phyloP scores from a whole-genome alignment of 768 basidiomycete genomes.

The Sporobolomyces pararoseus region DNA sequence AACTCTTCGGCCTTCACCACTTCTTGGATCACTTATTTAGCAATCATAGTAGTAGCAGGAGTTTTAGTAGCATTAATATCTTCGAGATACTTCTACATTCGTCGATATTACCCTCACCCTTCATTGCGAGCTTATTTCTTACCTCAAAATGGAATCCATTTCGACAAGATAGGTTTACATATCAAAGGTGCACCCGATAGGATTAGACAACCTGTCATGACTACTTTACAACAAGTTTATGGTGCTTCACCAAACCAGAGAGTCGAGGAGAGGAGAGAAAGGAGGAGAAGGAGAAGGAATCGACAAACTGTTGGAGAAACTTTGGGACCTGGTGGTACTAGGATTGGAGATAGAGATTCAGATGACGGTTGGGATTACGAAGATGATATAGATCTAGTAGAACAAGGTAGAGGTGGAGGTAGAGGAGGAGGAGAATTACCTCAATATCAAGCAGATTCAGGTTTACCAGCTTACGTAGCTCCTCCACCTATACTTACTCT shows the following conservation, averaged over 20 bases:
- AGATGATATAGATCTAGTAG: background rate
- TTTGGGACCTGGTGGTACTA: constrained; percentile 21
- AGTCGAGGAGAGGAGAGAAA: background rate
- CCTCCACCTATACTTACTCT: background rate
- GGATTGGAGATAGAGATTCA: constrained; percentile 21
- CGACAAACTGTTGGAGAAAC: constrained; percentile 29
- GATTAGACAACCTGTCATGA: background rate
- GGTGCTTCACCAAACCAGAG: background rate
- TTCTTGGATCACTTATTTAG: constrained; percentile 23
- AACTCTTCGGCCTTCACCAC: constrained; percentile 2
- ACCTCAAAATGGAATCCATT: constrained; percentile 17
- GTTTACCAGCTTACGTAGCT: constrained; percentile 9
- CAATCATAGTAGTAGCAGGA: constrained; percentile 19
- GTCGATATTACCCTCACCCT: constrained; percentile 15
- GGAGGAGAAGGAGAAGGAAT: constrained; percentile 15
- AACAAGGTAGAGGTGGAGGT: background rate
- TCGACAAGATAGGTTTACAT: background rate
- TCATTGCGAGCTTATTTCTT: constrained; percentile 31
- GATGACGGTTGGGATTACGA: constrained; percentile 30
- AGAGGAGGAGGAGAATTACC: background rate
- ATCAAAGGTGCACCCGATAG: constrained; percentile 15
- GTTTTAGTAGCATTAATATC: constrained; percentile 16
- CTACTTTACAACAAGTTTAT: background rate
- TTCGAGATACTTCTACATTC: constrained; percentile 37
- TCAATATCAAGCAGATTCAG: background rate